Conservation (phyloP, 2,329 filamentous ascomycete species). For the Talaromyces atroroseus region DNA sequence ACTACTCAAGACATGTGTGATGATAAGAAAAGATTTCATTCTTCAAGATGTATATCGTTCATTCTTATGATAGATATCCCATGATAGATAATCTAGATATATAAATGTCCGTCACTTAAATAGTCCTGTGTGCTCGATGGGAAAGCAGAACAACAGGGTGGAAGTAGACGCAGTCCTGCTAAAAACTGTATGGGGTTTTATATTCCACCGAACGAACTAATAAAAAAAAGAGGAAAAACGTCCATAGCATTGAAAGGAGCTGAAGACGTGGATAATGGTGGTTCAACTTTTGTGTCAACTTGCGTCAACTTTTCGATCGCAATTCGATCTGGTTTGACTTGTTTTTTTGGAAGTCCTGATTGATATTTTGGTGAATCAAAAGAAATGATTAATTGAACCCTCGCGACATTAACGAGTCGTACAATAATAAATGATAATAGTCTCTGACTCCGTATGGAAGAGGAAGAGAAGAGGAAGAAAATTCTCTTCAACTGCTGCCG, state of each 20-base stretch:
- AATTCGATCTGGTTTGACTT: not conserved
- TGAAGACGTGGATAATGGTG: conserved; percentile 32
- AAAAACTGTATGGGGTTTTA: conserved; percentile 44
- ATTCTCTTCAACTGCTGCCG: not conserved
- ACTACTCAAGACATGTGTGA: too few relatives aligned
- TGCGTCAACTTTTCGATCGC: conserved; percentile 19
- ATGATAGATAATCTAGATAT: too few relatives aligned
- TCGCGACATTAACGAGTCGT: conserved; percentile 11
- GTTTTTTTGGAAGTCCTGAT: not conserved
- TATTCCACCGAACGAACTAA: conserved; percentile 43
- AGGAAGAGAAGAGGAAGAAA: not conserved
- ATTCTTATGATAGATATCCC: too few relatives aligned
- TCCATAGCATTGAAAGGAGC: conserved; percentile 29
- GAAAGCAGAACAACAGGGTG: conserved; percentile 39
- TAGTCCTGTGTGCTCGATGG: conserved; percentile 39
- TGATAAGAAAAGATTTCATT: too few relatives aligned
- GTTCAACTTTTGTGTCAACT: conserved; percentile 16
- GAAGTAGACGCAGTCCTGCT: conserved; percentile 47
- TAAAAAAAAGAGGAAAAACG: conserved; percentile 28
- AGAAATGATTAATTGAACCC: not conserved
- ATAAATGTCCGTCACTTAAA: conserved; percentile 42
- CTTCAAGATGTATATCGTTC: too few relatives aligned
- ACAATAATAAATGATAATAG: not conserved
- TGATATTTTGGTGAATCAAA: not conserved
- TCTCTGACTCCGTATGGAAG: not conserved